These are phyloP conservation scores for Rusavskia elegans DNA, from an alignment of 495 filamentous ascomycete species.

Conservation along the genomic window DNA sequence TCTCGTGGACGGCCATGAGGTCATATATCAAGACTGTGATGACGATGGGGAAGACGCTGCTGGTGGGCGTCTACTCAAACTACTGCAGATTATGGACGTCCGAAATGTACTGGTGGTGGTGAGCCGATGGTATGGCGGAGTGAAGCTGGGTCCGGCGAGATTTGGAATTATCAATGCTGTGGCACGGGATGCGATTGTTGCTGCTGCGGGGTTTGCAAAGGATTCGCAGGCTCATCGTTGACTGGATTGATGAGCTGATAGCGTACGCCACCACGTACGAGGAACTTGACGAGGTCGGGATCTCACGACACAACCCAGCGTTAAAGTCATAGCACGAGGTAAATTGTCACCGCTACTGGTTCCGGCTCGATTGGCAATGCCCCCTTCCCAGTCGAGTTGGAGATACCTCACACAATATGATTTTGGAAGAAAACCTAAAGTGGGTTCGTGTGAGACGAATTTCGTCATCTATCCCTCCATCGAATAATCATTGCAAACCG, in stretches of 20 bases:
- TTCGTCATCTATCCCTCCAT: no score
- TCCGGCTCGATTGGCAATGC: no score
- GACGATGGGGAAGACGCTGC: slow-evolving; percentile 97
- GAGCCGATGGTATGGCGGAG: slow-evolving; percentile 85
- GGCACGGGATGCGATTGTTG: slow-evolving; percentile 71
- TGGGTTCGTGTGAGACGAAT: no score
- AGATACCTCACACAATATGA: no score
- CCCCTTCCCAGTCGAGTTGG: no score
- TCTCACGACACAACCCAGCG: no score
- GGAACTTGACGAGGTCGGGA: background rate
- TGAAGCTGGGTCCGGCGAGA: slow-evolving; percentile 70
- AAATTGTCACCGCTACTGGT: no score
- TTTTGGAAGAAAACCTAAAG: no score
- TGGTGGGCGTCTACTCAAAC: slow-evolving; percentile 64
- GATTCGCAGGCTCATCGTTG: background rate
- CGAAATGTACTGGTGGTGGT: slow-evolving; percentile 93
- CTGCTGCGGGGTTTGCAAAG: slow-evolving; percentile 40
- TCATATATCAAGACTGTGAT: slow-evolving; percentile 73
- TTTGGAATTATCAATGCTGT: slow-evolving; percentile 80
- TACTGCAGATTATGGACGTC: slow-evolving; percentile 89
- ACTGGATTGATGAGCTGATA: background rate
- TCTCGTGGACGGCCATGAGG: slow-evolving; percentile 24
- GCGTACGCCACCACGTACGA: background rate
- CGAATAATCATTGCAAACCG: no score
- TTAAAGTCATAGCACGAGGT: no score